Evolutionary conservation across 2,329 filamentous ascomycete species (phyloP).

Genomic region (Huntiella moniliformis): DNA sequence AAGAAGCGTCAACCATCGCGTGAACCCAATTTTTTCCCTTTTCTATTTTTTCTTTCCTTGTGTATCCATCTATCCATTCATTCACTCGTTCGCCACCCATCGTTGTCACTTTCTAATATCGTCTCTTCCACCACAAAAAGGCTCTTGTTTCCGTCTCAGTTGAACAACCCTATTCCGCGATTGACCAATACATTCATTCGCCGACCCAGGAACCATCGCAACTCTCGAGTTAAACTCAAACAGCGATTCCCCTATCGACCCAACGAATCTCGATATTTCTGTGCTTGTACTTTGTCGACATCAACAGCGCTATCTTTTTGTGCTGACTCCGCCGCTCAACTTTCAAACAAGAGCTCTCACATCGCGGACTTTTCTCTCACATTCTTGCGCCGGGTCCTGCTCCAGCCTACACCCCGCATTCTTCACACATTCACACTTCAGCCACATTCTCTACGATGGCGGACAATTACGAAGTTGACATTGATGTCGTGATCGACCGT

Average conservation of each 20-base stretch:
- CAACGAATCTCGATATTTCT: background rate
- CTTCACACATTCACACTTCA: background rate
- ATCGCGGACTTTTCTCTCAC: background rate
- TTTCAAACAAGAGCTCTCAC: too few relatives aligned
- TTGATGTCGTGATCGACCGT: constrained; percentile 98
- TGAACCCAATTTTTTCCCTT: constrained; percentile 1
- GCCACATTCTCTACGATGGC: constrained; percentile 26
- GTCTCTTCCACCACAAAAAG: background rate
- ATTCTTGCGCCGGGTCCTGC: background rate
- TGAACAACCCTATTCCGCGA: background rate
- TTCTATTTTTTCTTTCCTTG: constrained; percentile 3
- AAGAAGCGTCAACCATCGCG: constrained; percentile 1
- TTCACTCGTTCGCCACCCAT: background rate
- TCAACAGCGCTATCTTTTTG: too few relatives aligned
- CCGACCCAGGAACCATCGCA: background rate
- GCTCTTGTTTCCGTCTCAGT: background rate
- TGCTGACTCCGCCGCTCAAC: too few relatives aligned
- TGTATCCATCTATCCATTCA: background rate
- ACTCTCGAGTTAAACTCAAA: too few relatives aligned
- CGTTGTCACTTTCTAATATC: background rate
- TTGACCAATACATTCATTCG: background rate
- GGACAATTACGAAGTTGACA: constrained; percentile 72
- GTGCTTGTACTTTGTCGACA: too few relatives aligned
- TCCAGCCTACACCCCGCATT: background rate
- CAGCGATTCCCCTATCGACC: background rate